Base-by-base conservation (phyloP, 2,329 filamentous ascomycete species). In the Tolypocladium paradoxum region DNA sequence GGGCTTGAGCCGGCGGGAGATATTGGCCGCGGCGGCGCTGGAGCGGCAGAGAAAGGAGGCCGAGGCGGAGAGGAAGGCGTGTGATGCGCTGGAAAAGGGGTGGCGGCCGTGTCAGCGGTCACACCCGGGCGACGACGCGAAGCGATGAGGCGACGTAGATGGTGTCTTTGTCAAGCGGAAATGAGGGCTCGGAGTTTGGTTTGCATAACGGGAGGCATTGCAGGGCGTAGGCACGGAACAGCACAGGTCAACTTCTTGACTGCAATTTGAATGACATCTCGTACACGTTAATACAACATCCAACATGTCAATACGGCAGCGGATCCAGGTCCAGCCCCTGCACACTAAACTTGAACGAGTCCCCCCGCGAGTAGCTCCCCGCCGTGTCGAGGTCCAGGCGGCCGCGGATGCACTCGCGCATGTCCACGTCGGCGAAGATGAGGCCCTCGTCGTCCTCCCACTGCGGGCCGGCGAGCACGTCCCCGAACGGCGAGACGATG, bases 381-480 rank as follows among this genome's bases (percentile, higher is more conserved):
- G 83, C 89, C 37, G 88, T 83, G 72, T 96, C 91, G 48, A 96
- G 67, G 66, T 96, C 90, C 58, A 96, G 67, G 51, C 89, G 75
- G 0, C 90, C 91, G 11, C 88, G 77, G 59, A 90, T 81, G 61
- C 91, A 96, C 59, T 96, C 90, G 48, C 95, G 87, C 62, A 96
- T 85, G 63, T 96, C 90, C 4, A 91, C 84, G 58, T 93, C 88
- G 0, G 81, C 76, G 35, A 80, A 79, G 50, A 90, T 70, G 33
- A 96, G 67, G 0, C 82, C 79, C 4, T 81, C 76, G 53, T 85
- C 70, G 55, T 91, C 84, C 55, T 95, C 88, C 90, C 90, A 96
- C 54, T 93, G 73, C 0, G 91, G 91, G 0, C 87, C 90, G 1
- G 82, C 82, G 1, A 96, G 70, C 0, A 92, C 82, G n/a, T 91